A percentile compares a stretch with the other conserved stretches of the same genome.
Evolutionary conservation across 2,329 filamentous ascomycete genomes (phyloP).

Genomic region (Aureobasidium sp.): DNA sequence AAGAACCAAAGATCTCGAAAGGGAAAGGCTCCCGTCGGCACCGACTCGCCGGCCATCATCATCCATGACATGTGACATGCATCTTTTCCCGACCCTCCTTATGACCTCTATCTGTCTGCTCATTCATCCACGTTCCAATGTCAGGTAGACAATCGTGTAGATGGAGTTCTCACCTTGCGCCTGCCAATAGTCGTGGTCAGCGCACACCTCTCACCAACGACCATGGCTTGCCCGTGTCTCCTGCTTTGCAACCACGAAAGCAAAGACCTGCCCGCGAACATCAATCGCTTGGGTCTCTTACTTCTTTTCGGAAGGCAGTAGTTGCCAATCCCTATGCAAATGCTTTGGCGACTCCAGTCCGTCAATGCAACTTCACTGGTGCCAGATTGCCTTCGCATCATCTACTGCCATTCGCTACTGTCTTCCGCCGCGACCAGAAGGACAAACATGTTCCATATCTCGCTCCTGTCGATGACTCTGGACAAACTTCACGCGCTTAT

Average conservation of each 20-base stretch:
- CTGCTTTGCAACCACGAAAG: neutral
- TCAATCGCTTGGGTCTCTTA: constrained; percentile 20
- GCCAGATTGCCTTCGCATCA: constrained; percentile 51
- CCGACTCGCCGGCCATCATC: neutral
- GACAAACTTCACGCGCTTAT: constrained; percentile 14
- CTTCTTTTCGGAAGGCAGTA: constrained; percentile 51
- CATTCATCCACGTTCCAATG: neutral
- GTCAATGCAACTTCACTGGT: constrained; percentile 46
- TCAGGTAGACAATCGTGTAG: neutral
- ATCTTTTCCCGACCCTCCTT: neutral
- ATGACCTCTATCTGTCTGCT: neutral
- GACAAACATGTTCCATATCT: constrained; percentile 50
- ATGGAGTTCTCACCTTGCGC: neutral
- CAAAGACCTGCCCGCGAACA: neutral
- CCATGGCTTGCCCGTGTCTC: constrained; percentile 1
- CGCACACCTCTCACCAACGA: neutral
- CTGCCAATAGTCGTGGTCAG: neutral
- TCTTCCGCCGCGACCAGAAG: constrained; percentile 25
- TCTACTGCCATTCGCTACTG: constrained; percentile 52
- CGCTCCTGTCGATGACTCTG: neutral
- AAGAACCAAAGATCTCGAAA: neutral
- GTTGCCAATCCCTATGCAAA: constrained; percentile 56
- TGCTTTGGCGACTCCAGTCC: constrained; percentile 53
- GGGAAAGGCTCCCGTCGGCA: neutral
- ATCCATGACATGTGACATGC: neutral